Conservation (phyloP, 116 monocot species). For the Trichopus zeylanicus region DNA sequence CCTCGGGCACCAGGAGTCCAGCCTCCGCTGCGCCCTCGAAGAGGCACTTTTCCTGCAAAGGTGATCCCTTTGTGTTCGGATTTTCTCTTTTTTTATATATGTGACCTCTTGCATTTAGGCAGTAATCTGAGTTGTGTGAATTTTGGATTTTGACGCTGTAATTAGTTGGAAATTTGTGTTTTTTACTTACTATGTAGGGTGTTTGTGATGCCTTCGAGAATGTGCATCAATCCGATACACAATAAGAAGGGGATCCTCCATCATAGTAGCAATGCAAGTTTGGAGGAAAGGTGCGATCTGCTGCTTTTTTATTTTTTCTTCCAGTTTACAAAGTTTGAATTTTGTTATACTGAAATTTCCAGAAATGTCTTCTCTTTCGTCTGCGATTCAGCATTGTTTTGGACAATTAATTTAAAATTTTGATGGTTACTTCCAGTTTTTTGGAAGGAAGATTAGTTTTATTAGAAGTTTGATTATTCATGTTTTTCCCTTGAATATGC, state of each 20-base stretch:
- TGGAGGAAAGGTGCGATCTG: constrained; percentile 48
- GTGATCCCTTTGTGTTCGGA: constrained; percentile 11
- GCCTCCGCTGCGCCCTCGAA: constrained; percentile 92
- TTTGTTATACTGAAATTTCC: too few relatives aligned
- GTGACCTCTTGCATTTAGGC: not conserved
- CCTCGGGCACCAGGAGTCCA: constrained; percentile 88
- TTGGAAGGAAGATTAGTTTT: too few relatives aligned
- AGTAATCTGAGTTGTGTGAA: not conserved
- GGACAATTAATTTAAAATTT: too few relatives aligned
- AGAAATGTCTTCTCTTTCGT: too few relatives aligned
- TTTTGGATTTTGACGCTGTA: not conserved
- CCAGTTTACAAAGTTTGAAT: too few relatives aligned
- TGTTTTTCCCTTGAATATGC: too few relatives aligned
- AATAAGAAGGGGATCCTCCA: constrained; percentile 80
- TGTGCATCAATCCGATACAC: constrained; percentile 90
- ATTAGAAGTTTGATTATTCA: too few relatives aligned
- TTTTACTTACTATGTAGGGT: constrained; percentile 40
- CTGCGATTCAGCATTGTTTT: too few relatives aligned
- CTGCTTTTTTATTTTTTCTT: constrained; percentile 1
- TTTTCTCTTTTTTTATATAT: constrained; percentile 1
- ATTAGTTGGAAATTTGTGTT: not conserved
- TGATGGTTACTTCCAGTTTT: too few relatives aligned
- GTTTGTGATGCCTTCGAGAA: constrained; percentile 92
- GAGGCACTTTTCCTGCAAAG: constrained; percentile 80
- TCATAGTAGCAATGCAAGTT: constrained; percentile 28